A percentile compares a stretch with the other conserved stretches of the same genome.
Conservation (phyloP, 2,329 filamentous ascomycete genomes). For the Septoria linicola region DNA sequence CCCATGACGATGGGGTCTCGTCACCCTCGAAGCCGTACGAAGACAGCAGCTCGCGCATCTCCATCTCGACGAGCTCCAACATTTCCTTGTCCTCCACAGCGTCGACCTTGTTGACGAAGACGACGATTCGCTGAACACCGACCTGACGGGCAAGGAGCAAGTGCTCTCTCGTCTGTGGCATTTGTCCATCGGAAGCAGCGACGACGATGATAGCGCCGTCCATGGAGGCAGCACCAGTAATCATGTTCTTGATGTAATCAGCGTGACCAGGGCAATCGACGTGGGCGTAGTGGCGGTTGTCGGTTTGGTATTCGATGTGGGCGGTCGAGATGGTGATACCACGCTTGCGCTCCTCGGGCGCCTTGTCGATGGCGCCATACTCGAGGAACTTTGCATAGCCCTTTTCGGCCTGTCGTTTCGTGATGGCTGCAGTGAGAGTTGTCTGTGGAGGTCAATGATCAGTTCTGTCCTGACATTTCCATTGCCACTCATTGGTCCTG, state of each 20-base stretch:
- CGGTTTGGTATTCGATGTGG: constrained; percentile 97
- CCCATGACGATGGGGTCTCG: constrained; percentile 94
- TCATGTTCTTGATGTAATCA: constrained; percentile 99
- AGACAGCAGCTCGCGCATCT: constrained; percentile 95
- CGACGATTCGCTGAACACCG: constrained; percentile 95
- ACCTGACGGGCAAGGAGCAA: constrained; percentile 96
- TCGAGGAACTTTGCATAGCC: constrained; percentile 92
- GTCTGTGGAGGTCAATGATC: constrained; percentile 58
- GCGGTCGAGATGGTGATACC: constrained; percentile 99
- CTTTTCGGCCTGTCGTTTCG: constrained; percentile 95
- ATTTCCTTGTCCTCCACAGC: constrained; percentile 97
- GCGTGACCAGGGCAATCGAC: constrained; percentile 99
- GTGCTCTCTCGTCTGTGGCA: constrained; percentile 99
- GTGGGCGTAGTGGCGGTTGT: constrained; percentile 94
- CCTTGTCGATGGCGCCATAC: constrained; percentile 98
- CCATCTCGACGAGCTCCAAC: constrained; percentile 99
- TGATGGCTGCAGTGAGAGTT: constrained; percentile 96
- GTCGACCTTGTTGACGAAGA: constrained; percentile 99
- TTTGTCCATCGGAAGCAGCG: constrained; percentile 96
- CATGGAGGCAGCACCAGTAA: constrained; percentile 99
- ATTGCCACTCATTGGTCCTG: constrained; percentile 1
- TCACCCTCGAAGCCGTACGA: constrained; percentile 98
- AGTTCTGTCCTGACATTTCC: constrained; percentile 3
- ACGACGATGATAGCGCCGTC: constrained; percentile 98
- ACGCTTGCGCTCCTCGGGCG: constrained; percentile 98